Evolutionary conservation across 306 rosid genomes (phyloP).

Genomic region (Fagus crenata): DNA sequence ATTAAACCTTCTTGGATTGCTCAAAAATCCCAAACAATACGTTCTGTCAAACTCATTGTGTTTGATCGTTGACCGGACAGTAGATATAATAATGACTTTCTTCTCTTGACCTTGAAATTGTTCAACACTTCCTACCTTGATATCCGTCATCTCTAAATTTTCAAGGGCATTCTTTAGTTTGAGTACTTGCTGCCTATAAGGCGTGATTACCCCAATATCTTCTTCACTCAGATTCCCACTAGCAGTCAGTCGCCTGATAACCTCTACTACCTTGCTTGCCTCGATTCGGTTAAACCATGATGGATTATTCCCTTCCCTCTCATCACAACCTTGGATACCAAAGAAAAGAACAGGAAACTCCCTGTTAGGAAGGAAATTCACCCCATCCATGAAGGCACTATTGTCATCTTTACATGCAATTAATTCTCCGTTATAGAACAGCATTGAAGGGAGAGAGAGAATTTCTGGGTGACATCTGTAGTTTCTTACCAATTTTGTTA

Average conservation of each 20-base stretch:
- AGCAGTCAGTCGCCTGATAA: conserved; percentile 46
- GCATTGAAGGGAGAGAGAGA: conserved; percentile 67
- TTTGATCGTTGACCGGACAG: conserved; percentile 91
- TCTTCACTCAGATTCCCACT: conserved; percentile 51
- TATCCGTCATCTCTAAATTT: conserved; percentile 47
- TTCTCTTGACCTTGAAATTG: conserved; percentile 94
- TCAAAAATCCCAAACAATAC: conserved; percentile 84
- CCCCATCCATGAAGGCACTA: conserved; percentile 35
- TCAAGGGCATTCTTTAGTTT: conserved; percentile 75
- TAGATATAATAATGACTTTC: conserved; percentile 80
- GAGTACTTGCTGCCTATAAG: conserved; percentile 86
- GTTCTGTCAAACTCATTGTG: conserved; percentile 83
- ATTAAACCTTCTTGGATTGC: conserved; percentile 86
- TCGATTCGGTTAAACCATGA: conserved; percentile 98
- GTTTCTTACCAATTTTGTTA: conserved; percentile 64
- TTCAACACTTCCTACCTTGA: conserved; percentile 93
- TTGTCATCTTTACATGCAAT: conserved; percentile 67
- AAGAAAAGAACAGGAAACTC: conserved; percentile 80
- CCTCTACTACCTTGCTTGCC: conserved; percentile 78
- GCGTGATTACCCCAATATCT: conserved; percentile 87
- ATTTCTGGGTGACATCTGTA: conserved; percentile 90
- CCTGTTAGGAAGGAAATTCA: conserved; percentile 67
- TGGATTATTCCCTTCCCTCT: conserved; percentile 94
- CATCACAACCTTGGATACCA: conserved; percentile 98
- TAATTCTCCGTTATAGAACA: conserved; percentile 72